Conservation (phyloP, 768 basidiomycete species). For the Steccherinum ochraceum region DNA sequence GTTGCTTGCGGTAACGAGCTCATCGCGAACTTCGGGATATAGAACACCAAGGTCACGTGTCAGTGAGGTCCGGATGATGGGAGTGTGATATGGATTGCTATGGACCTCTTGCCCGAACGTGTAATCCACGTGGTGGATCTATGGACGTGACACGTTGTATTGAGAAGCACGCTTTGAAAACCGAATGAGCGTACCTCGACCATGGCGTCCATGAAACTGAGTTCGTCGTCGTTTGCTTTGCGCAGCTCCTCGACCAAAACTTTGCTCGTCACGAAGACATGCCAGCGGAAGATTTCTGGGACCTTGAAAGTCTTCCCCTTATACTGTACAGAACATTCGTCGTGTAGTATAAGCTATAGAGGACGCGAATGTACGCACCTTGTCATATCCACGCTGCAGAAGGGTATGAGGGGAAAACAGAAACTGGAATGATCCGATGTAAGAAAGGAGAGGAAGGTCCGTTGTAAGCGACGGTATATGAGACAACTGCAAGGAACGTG, state of each 20-base stretch:
- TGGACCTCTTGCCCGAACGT: background rate
- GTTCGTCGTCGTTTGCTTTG: conserved; percentile 14
- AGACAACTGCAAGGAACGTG: background rate
- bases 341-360: too few species aligned
- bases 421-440: background rate
- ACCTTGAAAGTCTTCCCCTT: conserved; percentile 12
- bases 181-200: conserved; percentile 10
- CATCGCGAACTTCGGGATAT: background rate
- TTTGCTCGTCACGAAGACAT: conserved; percentile 12
- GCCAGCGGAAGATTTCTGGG: conserved; percentile 9
- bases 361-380: too few species aligned
- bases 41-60: background rate
- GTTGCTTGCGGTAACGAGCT: background rate
- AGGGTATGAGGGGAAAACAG: background rate
- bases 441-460: background rate
- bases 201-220: conserved; percentile 7
- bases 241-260: conserved; percentile 18
- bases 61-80: background rate
- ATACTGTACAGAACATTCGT: conserved; percentile 12
- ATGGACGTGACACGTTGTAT: too few species aligned
- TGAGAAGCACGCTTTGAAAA: too few species aligned
- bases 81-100: background rate
- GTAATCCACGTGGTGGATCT: background rate
- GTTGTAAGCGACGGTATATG: background rate
- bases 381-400: conserved; percentile 2